Base-by-base conservation (phyloP, 202 grass and related monocot genomes). In the Eragrostis tef region DNA sequence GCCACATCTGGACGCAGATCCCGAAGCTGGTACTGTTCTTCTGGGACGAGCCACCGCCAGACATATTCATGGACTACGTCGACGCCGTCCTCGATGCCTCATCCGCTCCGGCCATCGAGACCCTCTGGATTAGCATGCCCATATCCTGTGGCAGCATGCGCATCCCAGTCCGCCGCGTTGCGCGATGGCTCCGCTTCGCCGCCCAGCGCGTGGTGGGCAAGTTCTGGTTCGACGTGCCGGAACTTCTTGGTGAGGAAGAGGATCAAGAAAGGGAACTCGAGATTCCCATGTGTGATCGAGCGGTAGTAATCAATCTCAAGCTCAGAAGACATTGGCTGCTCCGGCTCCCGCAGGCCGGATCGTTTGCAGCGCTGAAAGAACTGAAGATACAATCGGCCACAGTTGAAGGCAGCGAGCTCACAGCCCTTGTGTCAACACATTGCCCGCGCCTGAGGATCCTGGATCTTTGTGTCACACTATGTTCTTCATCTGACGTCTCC, bases 181-280 rank as follows among this genome's bases (percentile, higher is more conserved):
- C 45, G 10, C 12, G 10, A 3, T 79, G 76, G 76, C 47, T 79
- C 19, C 29, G 17, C 11, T 79, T 79, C 29, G 27, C 76, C 3
- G 15, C 76, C 11, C 3, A 42, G 46, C 76, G 27, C 7, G 0
- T 50, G 25, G 7, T 9, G 6, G 46, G 26, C 7, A 2, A 9
- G 3, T 26, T 66, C 34, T 39, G 34, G 34, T 5, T 39, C 34
- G 3, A 39, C 3, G 34, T 39, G 34, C 34, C 34, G 34, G 34
- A 39, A 39, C 34, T 39, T 39, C 34, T 39, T 39, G 34, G 6
- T 39, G 34, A 39, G 34, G 34, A 39, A 39, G 34, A 39, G 3
- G 34, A 39, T 9, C 22, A 67, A 19, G 64, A 42, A 19, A 14
- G 4, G 0, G 64, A 21, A 27, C 19, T 74, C 51, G 5, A 56